Evolutionary conservation across 1,284 basidiomycete genomes (phyloP).

Genomic region (Taiwanofungus camphoratus): DNA sequence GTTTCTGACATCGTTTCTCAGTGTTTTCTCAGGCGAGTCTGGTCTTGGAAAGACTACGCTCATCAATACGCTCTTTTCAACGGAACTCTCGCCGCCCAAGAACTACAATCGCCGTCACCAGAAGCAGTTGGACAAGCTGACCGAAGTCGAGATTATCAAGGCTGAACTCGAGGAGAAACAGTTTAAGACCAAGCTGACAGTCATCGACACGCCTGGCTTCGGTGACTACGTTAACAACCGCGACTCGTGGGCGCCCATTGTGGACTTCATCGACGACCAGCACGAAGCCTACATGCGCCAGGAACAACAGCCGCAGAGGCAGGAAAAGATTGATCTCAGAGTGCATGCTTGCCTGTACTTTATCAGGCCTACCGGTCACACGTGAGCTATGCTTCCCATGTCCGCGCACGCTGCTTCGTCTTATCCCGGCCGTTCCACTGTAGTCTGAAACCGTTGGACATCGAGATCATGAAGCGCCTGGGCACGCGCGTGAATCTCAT

Average conservation of each 20-base stretch:
- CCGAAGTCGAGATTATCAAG: conserved; percentile 96
- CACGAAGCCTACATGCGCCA: conserved; percentile 99
- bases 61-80: conserved; percentile 99
- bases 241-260: conserved; percentile 96
- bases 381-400: conserved; percentile 47
- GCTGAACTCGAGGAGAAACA: conserved; percentile 98
- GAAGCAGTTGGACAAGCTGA: conserved; percentile 98
- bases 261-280: conserved; percentile 99
- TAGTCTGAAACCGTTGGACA: conserved; percentile 95
- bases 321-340: conserved; percentile 90
- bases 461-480: conserved; percentile 98
- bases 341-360: conserved; percentile 99
- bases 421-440: conserved; percentile 5
- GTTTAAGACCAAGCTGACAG: conserved; percentile 98
- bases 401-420: background rate
- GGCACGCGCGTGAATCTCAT: conserved; percentile 96
- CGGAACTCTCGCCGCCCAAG: conserved; percentile 89
- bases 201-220: conserved; percentile 98
- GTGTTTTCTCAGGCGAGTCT: conserved; percentile 73
- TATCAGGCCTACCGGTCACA: conserved; percentile 93
- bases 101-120: conserved; percentile 89
- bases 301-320: conserved; percentile 95
- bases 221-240: conserved; percentile 99
- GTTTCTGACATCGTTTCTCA: conserved; percentile 26
- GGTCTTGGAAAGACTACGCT: conserved; percentile 93